Evolutionary conservation across 345 rosid species (phyloP).

Genomic region (Trapa incisa): DNA sequence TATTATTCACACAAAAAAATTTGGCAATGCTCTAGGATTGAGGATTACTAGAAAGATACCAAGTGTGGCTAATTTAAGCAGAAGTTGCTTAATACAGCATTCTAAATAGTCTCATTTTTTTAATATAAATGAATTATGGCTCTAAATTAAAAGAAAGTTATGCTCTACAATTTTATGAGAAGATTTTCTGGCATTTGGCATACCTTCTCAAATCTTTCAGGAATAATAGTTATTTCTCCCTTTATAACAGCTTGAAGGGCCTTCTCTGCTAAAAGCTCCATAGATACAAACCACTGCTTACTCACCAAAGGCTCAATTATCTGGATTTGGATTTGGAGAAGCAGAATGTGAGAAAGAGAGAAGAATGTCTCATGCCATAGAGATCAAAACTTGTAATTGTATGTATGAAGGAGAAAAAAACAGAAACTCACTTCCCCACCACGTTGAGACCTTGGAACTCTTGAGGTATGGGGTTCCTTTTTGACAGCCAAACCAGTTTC

Average conservation of each 20-base stretch:
- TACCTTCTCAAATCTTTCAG: conserved; percentile 97
- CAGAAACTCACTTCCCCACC: conserved; percentile 77
- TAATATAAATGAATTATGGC: background rate
- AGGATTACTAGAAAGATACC: background rate
- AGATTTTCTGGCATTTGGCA: conserved; percentile 3
- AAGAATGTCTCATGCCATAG: conserved; percentile 9
- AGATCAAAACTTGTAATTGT: conserved; percentile 7
- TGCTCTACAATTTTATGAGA: background rate
- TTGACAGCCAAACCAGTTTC: conserved; percentile 83
- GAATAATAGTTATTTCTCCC: conserved; percentile 62
- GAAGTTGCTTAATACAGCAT: background rate
- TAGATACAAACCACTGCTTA: conserved; percentile 94
- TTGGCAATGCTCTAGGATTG: background rate
- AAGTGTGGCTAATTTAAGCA: background rate
- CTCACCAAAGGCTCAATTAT: conserved; percentile 89
- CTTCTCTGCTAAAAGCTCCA: conserved; percentile 91
- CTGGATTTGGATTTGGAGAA: conserved; percentile 19
- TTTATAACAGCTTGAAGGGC: conserved; percentile 82
- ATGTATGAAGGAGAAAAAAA: conserved; percentile 9
- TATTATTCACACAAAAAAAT: background rate
- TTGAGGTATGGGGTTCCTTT: conserved; percentile 56
- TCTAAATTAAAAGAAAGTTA: background rate
- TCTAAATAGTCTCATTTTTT: background rate
- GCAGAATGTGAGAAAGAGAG: background rate
- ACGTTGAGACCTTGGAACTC: conserved; percentile 96